Evolutionary conservation across 345 rosid species (phyloP).

Genomic region (Camelina neglecta): DNA sequence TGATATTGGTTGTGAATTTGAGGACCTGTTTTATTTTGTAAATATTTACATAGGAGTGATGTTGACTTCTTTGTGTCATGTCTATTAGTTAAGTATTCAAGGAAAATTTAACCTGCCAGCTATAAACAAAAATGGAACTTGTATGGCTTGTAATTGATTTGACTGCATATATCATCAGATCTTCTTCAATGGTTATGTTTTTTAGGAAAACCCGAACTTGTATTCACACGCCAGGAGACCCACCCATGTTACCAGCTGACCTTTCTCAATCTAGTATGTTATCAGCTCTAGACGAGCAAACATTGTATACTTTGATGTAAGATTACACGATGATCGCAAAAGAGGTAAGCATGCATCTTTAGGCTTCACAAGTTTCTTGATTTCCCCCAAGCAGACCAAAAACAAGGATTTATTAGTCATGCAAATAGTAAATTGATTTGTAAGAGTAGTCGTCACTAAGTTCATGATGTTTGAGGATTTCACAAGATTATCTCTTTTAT

Average conservation of each 20-base stretch:
- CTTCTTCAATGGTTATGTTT: background rate
- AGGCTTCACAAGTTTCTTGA: background rate
- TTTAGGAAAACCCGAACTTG: slow-evolving; percentile 93
- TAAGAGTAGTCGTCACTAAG: slow-evolving; percentile 15
- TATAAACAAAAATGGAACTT: background rate
- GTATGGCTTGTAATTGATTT: slow-evolving; percentile 1
- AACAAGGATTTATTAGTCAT: slow-evolving; percentile 17
- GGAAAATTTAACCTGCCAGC: background rate
- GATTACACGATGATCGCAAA: slow-evolving; percentile 67
- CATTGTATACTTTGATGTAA: slow-evolving; percentile 71
- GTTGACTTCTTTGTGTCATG: background rate
- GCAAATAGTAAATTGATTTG: background rate
- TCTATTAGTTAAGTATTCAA: background rate
- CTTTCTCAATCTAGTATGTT: slow-evolving; percentile 53
- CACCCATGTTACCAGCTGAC: slow-evolving; percentile 68
- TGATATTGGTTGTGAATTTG: slow-evolving; percentile 5
- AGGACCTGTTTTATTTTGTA: background rate
- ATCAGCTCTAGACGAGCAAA: slow-evolving; percentile 66
- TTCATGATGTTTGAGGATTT: slow-evolving; percentile 6
- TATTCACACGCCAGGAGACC: slow-evolving; percentile 84
- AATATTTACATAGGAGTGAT: background rate
- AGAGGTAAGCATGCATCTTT: slow-evolving; percentile 60
- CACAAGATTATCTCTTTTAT: background rate
- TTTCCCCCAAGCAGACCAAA: background rate
- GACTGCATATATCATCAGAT: background rate